These are phyloP conservation scores for Auricularia auricula-judae DNA, from an alignment of 768 basidiomycete species.

Conservation along the genomic window DNA sequence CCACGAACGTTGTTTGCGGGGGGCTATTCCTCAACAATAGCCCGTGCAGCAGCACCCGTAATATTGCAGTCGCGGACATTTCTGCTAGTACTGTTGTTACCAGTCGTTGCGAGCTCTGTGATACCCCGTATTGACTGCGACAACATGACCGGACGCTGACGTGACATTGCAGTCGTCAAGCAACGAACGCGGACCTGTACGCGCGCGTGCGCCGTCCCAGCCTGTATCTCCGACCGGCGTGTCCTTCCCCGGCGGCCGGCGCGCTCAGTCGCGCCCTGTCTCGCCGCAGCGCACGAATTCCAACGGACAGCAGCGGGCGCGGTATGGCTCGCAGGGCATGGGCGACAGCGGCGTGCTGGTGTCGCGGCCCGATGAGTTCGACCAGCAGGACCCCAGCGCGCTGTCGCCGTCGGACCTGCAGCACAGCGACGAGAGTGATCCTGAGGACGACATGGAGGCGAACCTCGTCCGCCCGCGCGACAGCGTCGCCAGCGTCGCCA, in stretches of 20 bases:
- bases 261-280: not conserved
- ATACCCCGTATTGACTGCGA: no score
- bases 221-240: not conserved
- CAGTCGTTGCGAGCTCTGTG: no score
- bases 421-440: conserved; percentile 32
- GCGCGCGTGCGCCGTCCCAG: not conserved
- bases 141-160: no score
- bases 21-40: no score
- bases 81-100: no score
- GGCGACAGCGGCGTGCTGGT: not conserved
- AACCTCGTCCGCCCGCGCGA: conserved; percentile 40
- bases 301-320: not conserved
- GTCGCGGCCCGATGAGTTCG: conserved; percentile 12
- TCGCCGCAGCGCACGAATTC: not conserved
- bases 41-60: no score
- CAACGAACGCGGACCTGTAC: not conserved
- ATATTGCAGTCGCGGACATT: no score
- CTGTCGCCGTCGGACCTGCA: conserved; percentile 36
- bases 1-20: no score
- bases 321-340: not conserved
- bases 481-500: conserved; percentile 31
- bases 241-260: not conserved
- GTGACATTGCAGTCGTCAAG: not conserved
- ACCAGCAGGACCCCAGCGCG: conserved; percentile 28
- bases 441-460: conserved; percentile 47